Evolutionary conservation across 768 basidiomycete species (phyloP), one percentile per base, ranked within the genome.

Genomic region (Tricholoma flavovirens): DNA sequence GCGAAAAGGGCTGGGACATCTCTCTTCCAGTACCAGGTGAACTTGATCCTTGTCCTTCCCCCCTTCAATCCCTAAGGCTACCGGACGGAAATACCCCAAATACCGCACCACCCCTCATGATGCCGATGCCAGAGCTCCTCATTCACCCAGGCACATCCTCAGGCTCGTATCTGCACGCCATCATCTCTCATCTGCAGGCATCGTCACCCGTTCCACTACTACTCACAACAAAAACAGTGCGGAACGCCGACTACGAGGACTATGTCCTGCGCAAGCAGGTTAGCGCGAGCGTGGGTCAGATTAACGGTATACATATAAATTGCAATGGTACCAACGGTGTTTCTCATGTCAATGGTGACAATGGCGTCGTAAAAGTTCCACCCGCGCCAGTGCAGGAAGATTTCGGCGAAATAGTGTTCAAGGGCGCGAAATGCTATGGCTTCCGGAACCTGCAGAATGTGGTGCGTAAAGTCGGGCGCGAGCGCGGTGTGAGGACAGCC

Each of bases 361-460:
- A 49, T 8, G 46, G 46, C 3, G 36, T n/a, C n/a, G 64, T 62
- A 46, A 38, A 19, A 43, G 10, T 5, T 4, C 5, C 53, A 30
- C 63, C 66, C 49, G 70, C 77, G 55, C 67, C 67, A 42, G 69
- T 69, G 14, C 46, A 30, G 9, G 46, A 49, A n/a, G 26, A 10
- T 17, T 74, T 75, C 2, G 83, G 82, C 32, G 79, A 82, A 56
- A 74, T 87, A 17, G 77, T 97, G 24, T 97, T 98, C 77, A 89
- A 86, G 61, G 95, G 94, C 3, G 93, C 94, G 3, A 94, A 89
- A 62, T 97, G 95, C 70, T 99, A 97, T 66, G 97, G 97, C 7
- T 98, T 98, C 74, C 81, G 93, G 52, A 99, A 99, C 70, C 75
- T 99, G 51, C 96, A 98, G 70, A 99, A 98, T 69, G 82, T 99